A percentile compares a stretch with the other conserved stretches of the same genome.
Evolutionary conservation across 176 grass and related monocot genomes (phyloP).

Genomic region (Pontederia crassipes): DNA sequence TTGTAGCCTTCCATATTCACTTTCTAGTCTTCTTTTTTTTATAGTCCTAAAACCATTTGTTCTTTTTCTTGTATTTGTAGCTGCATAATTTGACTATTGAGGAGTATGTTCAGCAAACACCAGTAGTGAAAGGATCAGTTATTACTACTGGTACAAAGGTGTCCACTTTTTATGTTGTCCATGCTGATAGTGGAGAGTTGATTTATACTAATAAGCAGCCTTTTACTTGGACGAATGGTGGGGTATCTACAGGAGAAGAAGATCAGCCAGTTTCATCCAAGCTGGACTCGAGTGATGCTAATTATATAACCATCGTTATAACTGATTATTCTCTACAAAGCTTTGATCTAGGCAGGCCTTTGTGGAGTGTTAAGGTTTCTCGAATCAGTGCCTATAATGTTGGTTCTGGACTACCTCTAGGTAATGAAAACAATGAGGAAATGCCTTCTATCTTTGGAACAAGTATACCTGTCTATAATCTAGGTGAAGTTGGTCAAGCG

Average conservation of each 20-base stretch:
- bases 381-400: constrained; percentile 63
- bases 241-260: constrained; percentile 28
- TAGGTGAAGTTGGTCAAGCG: neutral
- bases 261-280: constrained; percentile 40
- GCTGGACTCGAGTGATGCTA: constrained; percentile 37
- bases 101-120: constrained; percentile 67
- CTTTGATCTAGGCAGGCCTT: constrained; percentile 53
- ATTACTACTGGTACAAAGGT: constrained; percentile 76
- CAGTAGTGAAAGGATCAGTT: constrained; percentile 62
- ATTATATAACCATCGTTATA: constrained; percentile 61
- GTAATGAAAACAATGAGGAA: constrained; percentile 26
- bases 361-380: constrained; percentile 76
- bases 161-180: constrained; percentile 57
- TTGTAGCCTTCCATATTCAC: neutral
- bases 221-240: constrained; percentile 36
- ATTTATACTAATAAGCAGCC: constrained; percentile 58
- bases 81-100: constrained; percentile 68
- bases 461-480: constrained; percentile 29
- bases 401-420: constrained; percentile 21
- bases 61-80: constrained; percentile 25
- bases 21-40: neutral
- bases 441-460: constrained; percentile 32
- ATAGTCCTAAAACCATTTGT: neutral
- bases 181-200: constrained; percentile 69
- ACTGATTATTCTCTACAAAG: constrained; percentile 84